These are phyloP conservation scores for Penicillium psychrosexuale DNA, from an alignment of 2,329 filamentous ascomycete genomes.

Conservation along the genomic window DNA sequence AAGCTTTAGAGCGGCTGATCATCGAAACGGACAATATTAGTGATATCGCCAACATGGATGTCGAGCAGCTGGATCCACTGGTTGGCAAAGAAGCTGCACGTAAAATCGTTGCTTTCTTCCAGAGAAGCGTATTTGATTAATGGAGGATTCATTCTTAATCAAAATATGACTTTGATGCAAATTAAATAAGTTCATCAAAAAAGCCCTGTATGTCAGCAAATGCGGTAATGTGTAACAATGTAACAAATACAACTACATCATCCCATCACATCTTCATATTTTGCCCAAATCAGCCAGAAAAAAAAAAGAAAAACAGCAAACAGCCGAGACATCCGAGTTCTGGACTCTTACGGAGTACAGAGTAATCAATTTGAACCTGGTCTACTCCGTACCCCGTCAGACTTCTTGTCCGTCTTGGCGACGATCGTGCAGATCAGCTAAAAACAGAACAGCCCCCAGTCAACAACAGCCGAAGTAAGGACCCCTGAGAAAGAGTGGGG, in stretches of 20 bases:
- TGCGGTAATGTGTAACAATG: neutral
- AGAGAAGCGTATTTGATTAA: conserved; percentile 57
- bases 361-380: conserved; percentile 2
- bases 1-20: conserved; percentile 70
- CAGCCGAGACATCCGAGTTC: conserved; percentile 3
- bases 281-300: neutral
- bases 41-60: conserved; percentile 83
- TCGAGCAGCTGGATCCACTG: conserved; percentile 66
- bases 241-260: neutral
- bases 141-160: neutral
- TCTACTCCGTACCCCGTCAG: neutral
- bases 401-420: conserved; percentile 15
- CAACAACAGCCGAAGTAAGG: conserved; percentile 15
- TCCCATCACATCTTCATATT: neutral
- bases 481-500: conserved; percentile 23
- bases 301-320: neutral
- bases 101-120: conserved; percentile 79
- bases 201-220: neutral
- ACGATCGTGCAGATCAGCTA: conserved; percentile 20
- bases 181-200: neutral
- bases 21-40: conserved; percentile 70
- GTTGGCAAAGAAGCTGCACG: conserved; percentile 75
- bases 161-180: neutral
- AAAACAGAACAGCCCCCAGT: conserved; percentile 14
- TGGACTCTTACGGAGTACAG: neutral